These are phyloP conservation scores for Epichloe gansuensis DNA, from an alignment of 2,329 filamentous ascomycete species.

Conservation along the genomic window DNA sequence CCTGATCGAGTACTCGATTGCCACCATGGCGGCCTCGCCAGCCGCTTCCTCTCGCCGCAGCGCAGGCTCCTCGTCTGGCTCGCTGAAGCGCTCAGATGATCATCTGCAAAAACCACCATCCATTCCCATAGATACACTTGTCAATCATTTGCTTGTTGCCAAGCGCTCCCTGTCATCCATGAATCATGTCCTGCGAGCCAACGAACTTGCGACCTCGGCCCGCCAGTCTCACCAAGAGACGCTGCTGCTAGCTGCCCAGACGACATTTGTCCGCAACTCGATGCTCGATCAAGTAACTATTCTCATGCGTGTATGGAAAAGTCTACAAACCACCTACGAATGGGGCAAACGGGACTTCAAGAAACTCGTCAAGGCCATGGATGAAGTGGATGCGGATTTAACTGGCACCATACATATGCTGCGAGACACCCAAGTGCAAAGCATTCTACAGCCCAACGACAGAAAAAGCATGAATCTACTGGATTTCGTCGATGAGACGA, in stretches of 20 bases:
- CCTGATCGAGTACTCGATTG: neutral
- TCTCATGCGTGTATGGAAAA: slow-evolving; percentile 36
- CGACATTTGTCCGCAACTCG: slow-evolving; percentile 51
- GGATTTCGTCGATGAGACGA: slow-evolving; percentile 64
- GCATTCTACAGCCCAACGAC: slow-evolving; percentile 44
- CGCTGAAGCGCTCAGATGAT: slow-evolving; percentile 19
- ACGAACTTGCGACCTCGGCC: slow-evolving; percentile 69
- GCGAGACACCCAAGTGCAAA: slow-evolving; percentile 49
- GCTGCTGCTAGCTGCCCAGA: slow-evolving; percentile 57
- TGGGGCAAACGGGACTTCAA: slow-evolving; percentile 47
- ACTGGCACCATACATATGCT: slow-evolving; percentile 54
- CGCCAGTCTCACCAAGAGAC: slow-evolving; percentile 66
- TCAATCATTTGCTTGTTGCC: slow-evolving; percentile 71
- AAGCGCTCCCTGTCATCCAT: slow-evolving; percentile 82
- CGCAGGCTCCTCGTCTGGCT: slow-evolving; percentile 23
- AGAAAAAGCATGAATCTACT: slow-evolving; percentile 51
- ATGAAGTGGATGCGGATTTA: slow-evolving; percentile 51
- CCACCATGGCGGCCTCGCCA: slow-evolving; percentile 24
- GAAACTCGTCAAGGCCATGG: slow-evolving; percentile 49
- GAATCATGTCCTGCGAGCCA: slow-evolving; percentile 69
- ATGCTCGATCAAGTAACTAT: slow-evolving; percentile 44
- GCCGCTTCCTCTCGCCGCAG: slow-evolving; percentile 23
- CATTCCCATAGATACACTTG: slow-evolving; percentile 57
- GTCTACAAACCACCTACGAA: slow-evolving; percentile 43
- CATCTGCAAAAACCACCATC: slow-evolving; percentile 7